Conservation (phyloP, 257 asterid species). For the Verbena officinalis region DNA sequence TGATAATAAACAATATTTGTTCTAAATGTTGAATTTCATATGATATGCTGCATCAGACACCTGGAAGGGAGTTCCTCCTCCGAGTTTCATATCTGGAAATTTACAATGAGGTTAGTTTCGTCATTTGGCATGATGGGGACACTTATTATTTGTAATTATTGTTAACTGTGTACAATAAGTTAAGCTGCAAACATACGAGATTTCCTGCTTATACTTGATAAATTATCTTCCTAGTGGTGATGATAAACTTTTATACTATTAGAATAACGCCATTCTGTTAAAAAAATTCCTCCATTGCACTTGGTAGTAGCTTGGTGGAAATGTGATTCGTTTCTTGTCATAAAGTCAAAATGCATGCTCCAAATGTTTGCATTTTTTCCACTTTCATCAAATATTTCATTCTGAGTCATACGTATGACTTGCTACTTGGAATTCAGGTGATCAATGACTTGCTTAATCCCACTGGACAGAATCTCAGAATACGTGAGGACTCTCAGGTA, state of each 20-base stretch:
- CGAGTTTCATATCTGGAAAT: conserved; percentile 88
- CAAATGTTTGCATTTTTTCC: conserved; percentile 3
- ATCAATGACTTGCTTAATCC: conserved; percentile 90
- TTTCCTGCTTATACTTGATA: conserved; percentile 17
- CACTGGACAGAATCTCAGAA: conserved; percentile 78
- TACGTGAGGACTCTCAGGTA: conserved; percentile 88
- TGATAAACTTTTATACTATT: neutral
- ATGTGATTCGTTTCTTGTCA: conserved; percentile 15
- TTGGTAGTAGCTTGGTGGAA: conserved; percentile 19
- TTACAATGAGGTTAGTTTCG: conserved; percentile 73
- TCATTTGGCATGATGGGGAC: conserved; percentile 9
- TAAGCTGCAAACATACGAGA: conserved; percentile 10
- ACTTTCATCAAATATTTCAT: no score
- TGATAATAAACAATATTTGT: conserved; percentile 20
- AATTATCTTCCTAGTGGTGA: neutral
- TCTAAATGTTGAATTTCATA: conserved; percentile 26
- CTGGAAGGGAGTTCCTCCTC: conserved; percentile 83
- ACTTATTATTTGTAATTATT: conserved; percentile 18
- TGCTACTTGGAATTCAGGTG: conserved; percentile 54
- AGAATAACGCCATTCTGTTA: conserved; percentile 12
- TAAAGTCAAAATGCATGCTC: conserved; percentile 9
- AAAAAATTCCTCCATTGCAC: conserved; percentile 1
- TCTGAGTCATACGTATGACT: conserved; percentile 25
- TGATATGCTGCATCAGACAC: conserved; percentile 53
- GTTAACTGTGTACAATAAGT: conserved; percentile 10